These are phyloP conservation scores for Penium margaritaceum DNA, from an alignment of 139 green algal genomes.

Conservation along the genomic window DNA sequence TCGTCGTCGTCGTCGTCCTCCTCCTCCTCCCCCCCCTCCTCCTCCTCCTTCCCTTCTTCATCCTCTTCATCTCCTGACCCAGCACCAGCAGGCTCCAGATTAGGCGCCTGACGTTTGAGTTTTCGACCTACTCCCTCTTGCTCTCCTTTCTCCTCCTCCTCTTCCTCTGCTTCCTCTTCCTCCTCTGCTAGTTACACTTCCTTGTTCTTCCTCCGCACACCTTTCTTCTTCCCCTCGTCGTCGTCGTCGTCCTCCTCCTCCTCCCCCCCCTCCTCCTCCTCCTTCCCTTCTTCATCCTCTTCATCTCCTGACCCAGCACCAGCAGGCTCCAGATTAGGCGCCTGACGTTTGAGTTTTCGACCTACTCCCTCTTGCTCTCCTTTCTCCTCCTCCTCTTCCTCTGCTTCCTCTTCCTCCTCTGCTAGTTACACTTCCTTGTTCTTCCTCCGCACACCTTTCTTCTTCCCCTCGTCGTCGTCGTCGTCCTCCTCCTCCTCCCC, in stretches of 20 bases:
- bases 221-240: neutral
- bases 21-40: constrained; percentile 16
- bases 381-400: too few species aligned
- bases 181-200: neutral
- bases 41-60: constrained; percentile 19
- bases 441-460: too few species aligned
- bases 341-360: too few species aligned
- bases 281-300: neutral
- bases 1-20: neutral
- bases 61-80: neutral
- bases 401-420: too few species aligned
- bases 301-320: too few species aligned
- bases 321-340: too few species aligned
- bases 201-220: neutral
- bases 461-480: too few species aligned
- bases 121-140: neutral
- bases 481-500: too few species aligned
- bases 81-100: neutral
- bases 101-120: neutral
- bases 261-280: neutral
- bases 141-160: constrained; percentile 26
- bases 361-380: too few species aligned
- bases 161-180: neutral
- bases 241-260: constrained; percentile 10
- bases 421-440: too few species aligned